Percentiles rank a stretch among this genome's conserved stretches.
phyloP scores from a whole-genome alignment of 2,329 filamentous ascomycete genomes.

The Teratosphaeriaceae sp. region DNA sequence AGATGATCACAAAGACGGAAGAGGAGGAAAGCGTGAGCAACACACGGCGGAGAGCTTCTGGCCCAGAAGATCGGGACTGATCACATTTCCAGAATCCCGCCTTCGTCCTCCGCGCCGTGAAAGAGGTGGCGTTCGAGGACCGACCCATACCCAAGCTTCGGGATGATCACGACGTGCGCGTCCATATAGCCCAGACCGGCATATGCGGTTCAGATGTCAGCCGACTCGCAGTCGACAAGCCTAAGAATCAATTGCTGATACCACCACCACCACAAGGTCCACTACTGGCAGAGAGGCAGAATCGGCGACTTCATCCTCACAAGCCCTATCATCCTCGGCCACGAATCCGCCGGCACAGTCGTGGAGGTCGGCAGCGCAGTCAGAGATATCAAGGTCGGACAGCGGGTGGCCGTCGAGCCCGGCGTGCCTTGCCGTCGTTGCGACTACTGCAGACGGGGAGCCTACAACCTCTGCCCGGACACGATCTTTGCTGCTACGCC shows the following conservation, averaged over 20 bases:
- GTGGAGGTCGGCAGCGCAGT: slow-evolving; percentile 37
- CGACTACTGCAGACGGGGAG: slow-evolving; percentile 55
- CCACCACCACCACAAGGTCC: no score
- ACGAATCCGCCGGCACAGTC: slow-evolving; percentile 37
- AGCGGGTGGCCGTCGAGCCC: slow-evolving; percentile 45
- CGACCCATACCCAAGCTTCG: slow-evolving; percentile 63
- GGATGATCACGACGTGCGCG: slow-evolving; percentile 62
- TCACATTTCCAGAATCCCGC: slow-evolving; percentile 59
- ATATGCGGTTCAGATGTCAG: slow-evolving; percentile 76
- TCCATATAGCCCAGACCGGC: slow-evolving; percentile 73
- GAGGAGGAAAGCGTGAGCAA: neutral
- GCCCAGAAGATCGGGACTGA: neutral
- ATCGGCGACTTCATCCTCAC: slow-evolving; percentile 42
- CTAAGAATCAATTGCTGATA: no score
- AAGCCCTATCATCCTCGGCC: slow-evolving; percentile 43
- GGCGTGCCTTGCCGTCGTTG: slow-evolving; percentile 42
- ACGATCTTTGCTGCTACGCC: slow-evolving; percentile 47
- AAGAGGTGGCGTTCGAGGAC: slow-evolving; percentile 65
- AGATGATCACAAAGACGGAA: neutral
- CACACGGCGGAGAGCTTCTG: no score
- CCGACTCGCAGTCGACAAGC: neutral
- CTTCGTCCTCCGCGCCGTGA: slow-evolving; percentile 69
- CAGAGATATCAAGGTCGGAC: slow-evolving; percentile 38
- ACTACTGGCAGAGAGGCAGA: slow-evolving; percentile 40
- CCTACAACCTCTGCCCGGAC: slow-evolving; percentile 76